Conservation (phyloP, 1,139 yeast species). For the Groenewaldozyma sp. region DNA sequence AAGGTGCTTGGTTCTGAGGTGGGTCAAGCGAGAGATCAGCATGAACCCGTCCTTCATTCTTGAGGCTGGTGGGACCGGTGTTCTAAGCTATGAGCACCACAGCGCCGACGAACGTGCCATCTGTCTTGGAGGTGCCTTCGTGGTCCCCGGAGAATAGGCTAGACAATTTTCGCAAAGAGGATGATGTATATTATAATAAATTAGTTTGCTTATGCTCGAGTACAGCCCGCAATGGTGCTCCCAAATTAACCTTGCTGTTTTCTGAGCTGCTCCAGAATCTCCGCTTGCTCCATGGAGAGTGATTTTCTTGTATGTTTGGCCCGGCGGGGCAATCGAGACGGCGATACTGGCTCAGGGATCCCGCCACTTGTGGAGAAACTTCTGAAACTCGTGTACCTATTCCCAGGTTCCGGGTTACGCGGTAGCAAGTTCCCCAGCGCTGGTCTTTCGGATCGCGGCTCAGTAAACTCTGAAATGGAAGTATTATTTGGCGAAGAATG, state of each 20-base stretch:
- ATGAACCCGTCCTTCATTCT: constrained; percentile 70
- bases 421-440: no score
- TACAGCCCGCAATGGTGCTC: neutral
- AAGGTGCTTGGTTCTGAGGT: constrained; percentile 80
- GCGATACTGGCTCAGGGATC: constrained; percentile 20
- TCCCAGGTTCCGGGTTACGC: no score
- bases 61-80: constrained; percentile 96
- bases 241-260: constrained; percentile 6
- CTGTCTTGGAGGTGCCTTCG: constrained; percentile 58
- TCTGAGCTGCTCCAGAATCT: constrained; percentile 36
- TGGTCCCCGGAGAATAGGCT: constrained; percentile 41
- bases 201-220: no score
- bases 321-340: constrained; percentile 13
- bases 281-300: constrained; percentile 42
- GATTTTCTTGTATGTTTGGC: constrained; percentile 31
- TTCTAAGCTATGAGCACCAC: constrained; percentile 80
- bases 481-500: no score
- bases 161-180: neutral
- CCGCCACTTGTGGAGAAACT: constrained; percentile 16
- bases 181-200: neutral
- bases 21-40: constrained; percentile 56
- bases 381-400: constrained; percentile 21
- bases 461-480: no score
- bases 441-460: no score
- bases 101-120: constrained; percentile 80